These are phyloP conservation scores for Malassezia nana DNA, from an alignment of 1,284 basidiomycete species.

Conservation along the genomic window DNA sequence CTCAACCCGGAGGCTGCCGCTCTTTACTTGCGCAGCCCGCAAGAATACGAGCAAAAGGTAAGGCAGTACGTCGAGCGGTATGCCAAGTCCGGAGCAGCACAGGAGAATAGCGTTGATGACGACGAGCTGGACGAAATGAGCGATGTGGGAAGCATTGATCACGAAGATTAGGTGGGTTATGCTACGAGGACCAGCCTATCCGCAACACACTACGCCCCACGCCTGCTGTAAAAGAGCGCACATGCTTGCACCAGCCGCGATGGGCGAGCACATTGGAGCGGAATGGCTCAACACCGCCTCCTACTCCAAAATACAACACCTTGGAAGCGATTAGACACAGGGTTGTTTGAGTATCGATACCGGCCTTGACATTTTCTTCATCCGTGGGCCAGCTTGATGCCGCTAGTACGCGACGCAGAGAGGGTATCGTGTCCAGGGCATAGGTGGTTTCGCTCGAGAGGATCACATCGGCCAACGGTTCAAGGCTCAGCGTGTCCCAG, in stretches of 20 bases:
- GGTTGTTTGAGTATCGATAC: conserved; percentile 20
- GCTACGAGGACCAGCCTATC: conserved; percentile 21
- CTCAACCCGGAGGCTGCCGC: conserved; percentile 95
- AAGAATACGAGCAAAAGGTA: conserved; percentile 52
- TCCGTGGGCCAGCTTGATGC: conserved; percentile 25
- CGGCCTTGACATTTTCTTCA: conserved; percentile 7
- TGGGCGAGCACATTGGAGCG: conserved; percentile 51
- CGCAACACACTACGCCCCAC: conserved; percentile 30
- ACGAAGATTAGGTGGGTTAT: conserved; percentile 28
- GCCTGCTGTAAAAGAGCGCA: conserved; percentile 23
- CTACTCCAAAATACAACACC: conserved; percentile 89
- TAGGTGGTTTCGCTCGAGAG: conserved; percentile 92
- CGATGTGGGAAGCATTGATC: conserved; percentile 39
- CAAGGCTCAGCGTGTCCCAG: conserved; percentile 54
- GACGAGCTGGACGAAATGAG: conserved; percentile 39
- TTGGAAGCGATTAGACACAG: conserved; percentile 73
- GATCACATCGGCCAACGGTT: conserved; percentile 58
- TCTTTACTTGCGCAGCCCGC: conserved; percentile 88
- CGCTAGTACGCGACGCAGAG: conserved; percentile 56
- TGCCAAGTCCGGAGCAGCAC: conserved; percentile 27
- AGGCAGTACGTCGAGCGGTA: conserved; percentile 35
- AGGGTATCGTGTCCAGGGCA: conserved; percentile 58
- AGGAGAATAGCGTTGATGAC: conserved; percentile 30
- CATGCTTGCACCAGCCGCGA: conserved; percentile 5
- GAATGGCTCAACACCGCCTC: conserved; percentile 75